Conservation (phyloP, 2,329 filamentous ascomycete genomes). For the Tetracladium maxilliforme region DNA sequence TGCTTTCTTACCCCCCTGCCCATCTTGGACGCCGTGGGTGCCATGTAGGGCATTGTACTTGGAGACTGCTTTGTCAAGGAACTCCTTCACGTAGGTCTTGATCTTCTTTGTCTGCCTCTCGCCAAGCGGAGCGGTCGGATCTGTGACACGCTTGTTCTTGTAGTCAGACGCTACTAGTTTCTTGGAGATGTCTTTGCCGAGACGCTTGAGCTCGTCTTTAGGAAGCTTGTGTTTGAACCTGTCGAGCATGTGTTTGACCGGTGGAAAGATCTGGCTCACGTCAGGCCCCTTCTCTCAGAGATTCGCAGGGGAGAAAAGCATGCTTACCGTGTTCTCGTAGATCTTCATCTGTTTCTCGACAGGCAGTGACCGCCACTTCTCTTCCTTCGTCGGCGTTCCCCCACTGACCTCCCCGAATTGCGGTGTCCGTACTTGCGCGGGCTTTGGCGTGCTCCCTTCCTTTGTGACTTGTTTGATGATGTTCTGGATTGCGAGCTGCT, state of each 20-base stretch:
- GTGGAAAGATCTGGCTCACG: slow-evolving; percentile 53
- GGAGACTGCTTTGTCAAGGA: slow-evolving; percentile 69
- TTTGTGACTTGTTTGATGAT: slow-evolving; percentile 78
- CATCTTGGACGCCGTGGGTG: slow-evolving; percentile 19
- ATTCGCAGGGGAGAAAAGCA: slow-evolving; percentile 6
- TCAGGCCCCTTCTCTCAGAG: background rate
- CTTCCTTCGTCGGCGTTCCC: slow-evolving; percentile 42
- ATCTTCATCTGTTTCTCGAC: slow-evolving; percentile 87
- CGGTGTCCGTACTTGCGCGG: slow-evolving; percentile 18
- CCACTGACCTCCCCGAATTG: slow-evolving; percentile 38
- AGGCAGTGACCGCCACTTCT: slow-evolving; percentile 56
- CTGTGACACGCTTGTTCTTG: slow-evolving; percentile 72
- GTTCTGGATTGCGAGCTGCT: slow-evolving; percentile 65
- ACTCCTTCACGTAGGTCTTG: slow-evolving; percentile 72
- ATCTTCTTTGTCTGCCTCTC: slow-evolving; percentile 71
- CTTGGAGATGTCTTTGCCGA: slow-evolving; percentile 59
- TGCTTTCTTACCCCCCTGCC: slow-evolving; percentile 48
- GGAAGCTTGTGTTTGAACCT: slow-evolving; percentile 80
- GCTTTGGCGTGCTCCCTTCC: slow-evolving; percentile 38
- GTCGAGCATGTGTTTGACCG: slow-evolving; percentile 73
- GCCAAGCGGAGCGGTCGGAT: slow-evolving; percentile 64
- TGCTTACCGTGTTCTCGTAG: slow-evolving; percentile 85
- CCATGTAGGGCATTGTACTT: slow-evolving; percentile 45
- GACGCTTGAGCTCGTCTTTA: slow-evolving; percentile 56
- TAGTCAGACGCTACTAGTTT: slow-evolving; percentile 86